phyloP scores from a whole-genome alignment of 2,329 filamentous ascomycete genomes.

The Exophiala phaeomuriformis region DNA sequence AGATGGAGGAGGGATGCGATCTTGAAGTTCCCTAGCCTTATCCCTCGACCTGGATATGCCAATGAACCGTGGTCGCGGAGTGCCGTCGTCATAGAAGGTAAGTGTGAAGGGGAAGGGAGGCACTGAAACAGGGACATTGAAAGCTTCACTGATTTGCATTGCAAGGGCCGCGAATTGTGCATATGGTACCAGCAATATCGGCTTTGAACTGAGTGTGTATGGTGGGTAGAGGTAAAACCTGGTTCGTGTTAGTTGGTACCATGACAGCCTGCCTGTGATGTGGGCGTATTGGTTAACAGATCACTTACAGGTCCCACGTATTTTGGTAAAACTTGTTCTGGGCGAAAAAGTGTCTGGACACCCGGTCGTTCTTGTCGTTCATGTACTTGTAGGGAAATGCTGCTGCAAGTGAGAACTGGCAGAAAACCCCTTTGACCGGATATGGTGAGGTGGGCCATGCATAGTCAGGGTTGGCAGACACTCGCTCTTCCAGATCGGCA shows the following conservation, averaged over 20 bases:
- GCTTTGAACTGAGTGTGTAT: slow-evolving; percentile 39
- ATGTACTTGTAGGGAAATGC: slow-evolving; percentile 41
- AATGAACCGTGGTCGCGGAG: slow-evolving; percentile 61
- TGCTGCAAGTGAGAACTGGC: slow-evolving; percentile 34
- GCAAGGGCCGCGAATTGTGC: slow-evolving; percentile 60
- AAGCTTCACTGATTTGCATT: slow-evolving; percentile 52
- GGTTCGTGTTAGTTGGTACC: background rate
- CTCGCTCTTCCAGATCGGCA: background rate
- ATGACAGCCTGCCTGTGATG: background rate
- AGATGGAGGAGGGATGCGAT: slow-evolving; percentile 30
- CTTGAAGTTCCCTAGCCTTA: slow-evolving; percentile 35
- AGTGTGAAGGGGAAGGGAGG: slow-evolving; percentile 56
- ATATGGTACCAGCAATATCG: slow-evolving; percentile 61
- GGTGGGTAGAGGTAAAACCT: slow-evolving; percentile 63
- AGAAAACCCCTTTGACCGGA: slow-evolving; percentile 31
- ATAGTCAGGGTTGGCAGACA: slow-evolving; percentile 2
- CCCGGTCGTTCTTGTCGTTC: slow-evolving; percentile 29
- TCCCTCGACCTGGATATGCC: slow-evolving; percentile 48
- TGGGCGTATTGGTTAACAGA: background rate
- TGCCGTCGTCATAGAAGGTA: slow-evolving; percentile 53
- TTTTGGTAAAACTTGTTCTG: slow-evolving; percentile 45
- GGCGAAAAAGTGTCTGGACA: slow-evolving; percentile 37
- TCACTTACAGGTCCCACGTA: slow-evolving; percentile 67
- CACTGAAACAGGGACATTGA: slow-evolving; percentile 52
- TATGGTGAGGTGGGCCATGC: slow-evolving; percentile 12